Conservation (phyloP, 1,284 basidiomycete species). For the Paramarasmius palmivorus region DNA sequence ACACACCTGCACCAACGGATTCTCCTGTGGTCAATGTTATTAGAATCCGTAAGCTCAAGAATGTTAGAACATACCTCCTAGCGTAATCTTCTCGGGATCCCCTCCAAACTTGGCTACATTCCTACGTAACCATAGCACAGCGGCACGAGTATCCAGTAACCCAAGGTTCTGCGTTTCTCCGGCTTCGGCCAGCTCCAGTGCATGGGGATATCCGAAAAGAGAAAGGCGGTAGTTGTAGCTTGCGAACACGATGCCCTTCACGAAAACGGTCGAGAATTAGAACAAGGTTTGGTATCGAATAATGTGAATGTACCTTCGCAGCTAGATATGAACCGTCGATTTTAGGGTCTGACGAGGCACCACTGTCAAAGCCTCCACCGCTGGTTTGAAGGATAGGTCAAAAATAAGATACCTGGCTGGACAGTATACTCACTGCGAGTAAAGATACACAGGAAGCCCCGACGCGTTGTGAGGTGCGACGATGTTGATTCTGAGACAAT, state of each 20-base stretch:
- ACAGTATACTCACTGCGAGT: slow-evolving; percentile 30
- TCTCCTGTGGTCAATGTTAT: slow-evolving; percentile 24
- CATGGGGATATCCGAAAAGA: slow-evolving; percentile 41
- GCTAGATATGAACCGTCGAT: slow-evolving; percentile 43
- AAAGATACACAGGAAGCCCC: slow-evolving; percentile 40
- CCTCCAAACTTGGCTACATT: slow-evolving; percentile 43
- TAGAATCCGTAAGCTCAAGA: neutral
- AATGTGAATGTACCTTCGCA: slow-evolving; percentile 21
- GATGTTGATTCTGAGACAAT: slow-evolving; percentile 42
- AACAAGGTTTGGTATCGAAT: neutral
- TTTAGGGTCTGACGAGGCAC: slow-evolving; percentile 44
- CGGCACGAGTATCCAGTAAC: slow-evolving; percentile 40
- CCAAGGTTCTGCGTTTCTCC: slow-evolving; percentile 44
- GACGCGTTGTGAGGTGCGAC: slow-evolving; percentile 36
- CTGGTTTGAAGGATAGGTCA: slow-evolving; percentile 14
- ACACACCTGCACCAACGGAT: slow-evolving; percentile 40
- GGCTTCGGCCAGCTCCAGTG: slow-evolving; percentile 35
- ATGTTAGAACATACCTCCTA: neutral
- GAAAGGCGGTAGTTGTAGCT: slow-evolving; percentile 46
- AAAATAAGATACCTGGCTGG: neutral
- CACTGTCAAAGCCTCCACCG: slow-evolving; percentile 37
- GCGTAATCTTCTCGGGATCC: slow-evolving; percentile 40
- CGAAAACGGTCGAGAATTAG: neutral
- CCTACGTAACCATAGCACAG: slow-evolving; percentile 41
- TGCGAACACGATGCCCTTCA: slow-evolving; percentile 39